Evolutionary conservation across 768 basidiomycete genomes (phyloP), one percentile per base, ranked within the genome.

Genomic region (Clathrus columnatus): DNA sequence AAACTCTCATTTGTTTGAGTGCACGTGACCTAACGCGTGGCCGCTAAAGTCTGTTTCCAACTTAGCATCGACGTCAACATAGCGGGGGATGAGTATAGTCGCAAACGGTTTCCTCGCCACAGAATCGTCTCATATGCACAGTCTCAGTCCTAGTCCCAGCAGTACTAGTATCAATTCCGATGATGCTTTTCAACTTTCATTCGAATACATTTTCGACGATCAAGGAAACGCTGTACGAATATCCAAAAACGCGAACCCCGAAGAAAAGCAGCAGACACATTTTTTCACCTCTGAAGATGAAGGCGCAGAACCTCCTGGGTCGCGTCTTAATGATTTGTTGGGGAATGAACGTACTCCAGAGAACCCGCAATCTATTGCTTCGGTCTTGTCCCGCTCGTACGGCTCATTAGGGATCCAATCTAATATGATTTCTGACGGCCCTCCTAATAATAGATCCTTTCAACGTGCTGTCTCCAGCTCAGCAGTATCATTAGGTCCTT

Each of bases 391-490:
- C 4, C 82, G 81, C 45, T 84, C 85, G 41, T 85, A 87, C 64
- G 84, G 79, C 62, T 75, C 79, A 27, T 77, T 78, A 60, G 69
- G 79, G n/a, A 65, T 73, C 7, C 71, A 76, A n/a, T 36, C 36
- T 62, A 62, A 56, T 65, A 66, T 24, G 57, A 63, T 57, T 60
- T 18, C 55, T 65, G 49, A 67, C 62, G 59, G 69, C 21, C 23
- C 67, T 59, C 62, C 68, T 57, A 60, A 64, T 46, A 53, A 71
- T 43, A 59, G 87, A 49, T 79, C 80, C 5, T 83, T 89, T 62
- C 78, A 81, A 59, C 84, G 87, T 59, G 76, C 81, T 36, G 74
- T 77, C 2, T 90, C 87, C 8, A 82, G 79, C 26, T 80, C 85
- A 8, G 70, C 64, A 11, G 53, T 48, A 2, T 51, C 53, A 23